Evolutionary conservation across 164 flowering plant species (phyloP).

Genomic region (Magnolia officinalis): DNA sequence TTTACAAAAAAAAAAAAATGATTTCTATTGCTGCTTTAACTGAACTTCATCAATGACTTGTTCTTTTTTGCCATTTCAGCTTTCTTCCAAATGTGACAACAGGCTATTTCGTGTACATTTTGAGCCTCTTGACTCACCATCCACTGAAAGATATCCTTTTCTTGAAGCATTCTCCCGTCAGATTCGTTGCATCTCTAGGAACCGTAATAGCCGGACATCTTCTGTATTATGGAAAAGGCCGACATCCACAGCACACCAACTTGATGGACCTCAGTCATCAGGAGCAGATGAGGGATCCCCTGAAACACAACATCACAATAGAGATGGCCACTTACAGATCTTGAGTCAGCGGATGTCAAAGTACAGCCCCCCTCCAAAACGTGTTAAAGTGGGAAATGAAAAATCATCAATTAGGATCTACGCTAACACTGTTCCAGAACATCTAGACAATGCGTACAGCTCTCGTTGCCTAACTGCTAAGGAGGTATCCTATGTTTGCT

Average conservation of each 20-base stretch:
- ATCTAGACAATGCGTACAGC: conserved; percentile 35
- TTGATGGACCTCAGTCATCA: conserved; percentile 38
- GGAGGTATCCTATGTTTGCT: conserved; percentile 33
- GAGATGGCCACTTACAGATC: conserved; percentile 13
- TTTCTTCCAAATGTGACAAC: conserved; percentile 85
- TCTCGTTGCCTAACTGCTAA: conserved; percentile 32
- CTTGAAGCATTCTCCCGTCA: conserved; percentile 56
- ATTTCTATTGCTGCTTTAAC: not conserved
- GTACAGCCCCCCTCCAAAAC: conserved; percentile 46
- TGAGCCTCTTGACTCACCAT: conserved; percentile 25
- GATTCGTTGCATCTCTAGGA: conserved; percentile 72
- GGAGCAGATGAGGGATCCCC: conserved; percentile 35
- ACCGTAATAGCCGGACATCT: conserved; percentile 36
- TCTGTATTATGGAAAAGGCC: conserved; percentile 40
- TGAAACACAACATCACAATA: conserved; percentile 29
- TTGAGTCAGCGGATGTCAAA: conserved; percentile 31
- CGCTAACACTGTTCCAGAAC: conserved; percentile 21
- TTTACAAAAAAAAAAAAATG: not conserved
- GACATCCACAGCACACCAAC: conserved; percentile 23
- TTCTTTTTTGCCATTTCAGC: conserved; percentile 39
- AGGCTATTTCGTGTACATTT: conserved; percentile 71
- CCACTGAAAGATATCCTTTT: conserved; percentile 51
- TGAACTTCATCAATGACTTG: not conserved
- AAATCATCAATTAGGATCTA: conserved; percentile 24
- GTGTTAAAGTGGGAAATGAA: conserved; percentile 53